Conservation (phyloP, 169 alveolate genomes). For the Amoebophrya sp. region DNA sequence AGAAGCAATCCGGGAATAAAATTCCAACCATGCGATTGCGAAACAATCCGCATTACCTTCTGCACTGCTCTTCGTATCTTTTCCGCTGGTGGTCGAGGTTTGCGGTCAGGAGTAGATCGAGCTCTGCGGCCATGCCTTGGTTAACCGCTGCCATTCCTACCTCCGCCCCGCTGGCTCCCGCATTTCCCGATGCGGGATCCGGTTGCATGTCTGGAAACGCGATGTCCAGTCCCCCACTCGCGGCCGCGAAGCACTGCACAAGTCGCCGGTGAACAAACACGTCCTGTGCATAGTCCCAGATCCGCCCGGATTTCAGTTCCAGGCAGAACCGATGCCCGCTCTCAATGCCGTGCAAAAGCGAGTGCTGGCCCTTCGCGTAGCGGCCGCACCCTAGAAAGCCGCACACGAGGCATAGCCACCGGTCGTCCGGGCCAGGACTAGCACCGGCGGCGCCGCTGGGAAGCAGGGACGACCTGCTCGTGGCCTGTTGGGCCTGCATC, state of each 20-base stretch:
- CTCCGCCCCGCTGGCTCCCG: too few relatives aligned
- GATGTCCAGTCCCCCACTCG: neutral
- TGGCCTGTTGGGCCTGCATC: too few relatives aligned
- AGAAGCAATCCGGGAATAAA: too few relatives aligned
- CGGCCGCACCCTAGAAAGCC: conserved; percentile 13
- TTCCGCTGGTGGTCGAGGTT: neutral
- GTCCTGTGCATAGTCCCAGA: conserved; percentile 18
- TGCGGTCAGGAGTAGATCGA: neutral
- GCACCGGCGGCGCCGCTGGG: too few relatives aligned
- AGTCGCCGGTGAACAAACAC: conserved; percentile 21
- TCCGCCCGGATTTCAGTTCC: conserved; percentile 15
- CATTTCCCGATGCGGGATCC: too few relatives aligned
- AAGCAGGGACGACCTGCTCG: too few relatives aligned
- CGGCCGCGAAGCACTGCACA: neutral
- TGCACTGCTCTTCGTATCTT: neutral
- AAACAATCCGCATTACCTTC: too few relatives aligned
- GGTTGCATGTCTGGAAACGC: neutral
- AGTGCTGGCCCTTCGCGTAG: conserved; percentile 1
- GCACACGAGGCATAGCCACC: neutral
- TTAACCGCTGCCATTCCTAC: too few relatives aligned
- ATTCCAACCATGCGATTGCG: too few relatives aligned
- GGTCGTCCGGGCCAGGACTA: too few relatives aligned
- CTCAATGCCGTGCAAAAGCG: neutral
- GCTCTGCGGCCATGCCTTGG: neutral
- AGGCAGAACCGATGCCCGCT: conserved; percentile 16